These are phyloP conservation scores for Globisporangium okanoganense DNA, from an alignment of 352 stramenopile genomes.

Conservation along the genomic window DNA sequence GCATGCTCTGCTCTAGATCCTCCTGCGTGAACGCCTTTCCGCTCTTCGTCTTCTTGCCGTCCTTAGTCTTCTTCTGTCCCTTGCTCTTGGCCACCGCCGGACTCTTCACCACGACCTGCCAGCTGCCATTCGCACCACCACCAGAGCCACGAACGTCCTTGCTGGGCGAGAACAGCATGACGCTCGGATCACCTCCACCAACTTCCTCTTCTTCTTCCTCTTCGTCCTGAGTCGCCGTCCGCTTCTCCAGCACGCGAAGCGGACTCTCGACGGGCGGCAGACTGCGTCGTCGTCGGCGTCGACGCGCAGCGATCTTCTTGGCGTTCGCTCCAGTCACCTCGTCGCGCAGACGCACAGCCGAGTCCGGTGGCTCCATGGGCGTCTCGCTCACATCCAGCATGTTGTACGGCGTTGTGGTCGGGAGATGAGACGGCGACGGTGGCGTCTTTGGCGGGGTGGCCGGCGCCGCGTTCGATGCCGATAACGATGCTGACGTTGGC, in stretches of 20 bases:
- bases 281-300: slow-evolving; percentile 37
- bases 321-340: slow-evolving; percentile 22
- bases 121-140: slow-evolving; percentile 18
- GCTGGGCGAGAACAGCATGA: slow-evolving; percentile 53
- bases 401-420: slow-evolving; percentile 20
- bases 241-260: slow-evolving; percentile 28
- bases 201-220: slow-evolving; percentile 33
- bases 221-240: slow-evolving; percentile 19
- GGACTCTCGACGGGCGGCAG: slow-evolving; percentile 42
- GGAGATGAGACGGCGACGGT: slow-evolving; percentile 14
- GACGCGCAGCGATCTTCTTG: slow-evolving; percentile 21
- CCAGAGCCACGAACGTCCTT: slow-evolving; percentile 24
- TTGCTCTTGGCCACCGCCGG: slow-evolving; percentile 33
- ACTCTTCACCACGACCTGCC: slow-evolving; percentile 60
- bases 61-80: slow-evolving; percentile 12
- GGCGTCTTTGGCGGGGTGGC: slow-evolving; percentile 24
- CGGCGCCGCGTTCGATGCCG: background rate
- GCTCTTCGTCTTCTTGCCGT: background rate
- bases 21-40: slow-evolving; percentile 36
- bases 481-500: background rate
- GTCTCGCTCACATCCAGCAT: slow-evolving; percentile 37
- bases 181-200: background rate
- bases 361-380: slow-evolving; percentile 19
- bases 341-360: slow-evolving; percentile 22
- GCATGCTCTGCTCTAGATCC: slow-evolving; percentile 59